A percentile compares a stretch with the other conserved stretches of the same genome.
phyloP scores from a whole-genome alignment of 2,329 filamentous ascomycete species.

The Beauveria sp. region DNA sequence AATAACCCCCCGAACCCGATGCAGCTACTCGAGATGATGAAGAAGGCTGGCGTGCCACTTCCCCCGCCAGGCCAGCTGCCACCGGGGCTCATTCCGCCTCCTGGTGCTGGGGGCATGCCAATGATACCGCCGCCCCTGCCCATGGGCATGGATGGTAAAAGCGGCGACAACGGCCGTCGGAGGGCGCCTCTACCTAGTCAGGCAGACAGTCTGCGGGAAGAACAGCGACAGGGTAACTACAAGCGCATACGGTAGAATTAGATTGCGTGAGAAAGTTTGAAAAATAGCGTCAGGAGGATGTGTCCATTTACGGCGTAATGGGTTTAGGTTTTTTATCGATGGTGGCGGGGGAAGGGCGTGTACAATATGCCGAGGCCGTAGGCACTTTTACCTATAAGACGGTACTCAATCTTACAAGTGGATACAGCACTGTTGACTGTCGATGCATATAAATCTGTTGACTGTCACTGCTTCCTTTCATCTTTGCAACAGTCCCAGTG shows the following conservation, averaged over 20 bases:
- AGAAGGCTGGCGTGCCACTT: slow-evolving; percentile 54
- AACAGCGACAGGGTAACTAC: slow-evolving; percentile 61
- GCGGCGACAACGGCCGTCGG: slow-evolving; percentile 28
- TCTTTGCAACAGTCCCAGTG: too few relatives aligned
- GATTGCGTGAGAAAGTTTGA: too few relatives aligned
- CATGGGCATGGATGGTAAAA: slow-evolving; percentile 24
- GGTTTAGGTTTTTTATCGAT: too few relatives aligned
- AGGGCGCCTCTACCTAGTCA: slow-evolving; percentile 74
- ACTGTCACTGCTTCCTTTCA: too few relatives aligned
- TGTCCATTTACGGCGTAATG: too few relatives aligned
- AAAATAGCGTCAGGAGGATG: too few relatives aligned
- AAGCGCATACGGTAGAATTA: slow-evolving; percentile 24
- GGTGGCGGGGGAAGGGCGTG: too few relatives aligned
- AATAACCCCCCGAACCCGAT: slow-evolving; percentile 54
- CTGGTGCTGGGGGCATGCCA: slow-evolving; percentile 26
- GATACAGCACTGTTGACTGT: too few relatives aligned
- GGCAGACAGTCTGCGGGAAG: slow-evolving; percentile 70
- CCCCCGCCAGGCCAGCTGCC: slow-evolving; percentile 44
- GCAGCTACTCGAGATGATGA: slow-evolving; percentile 56
- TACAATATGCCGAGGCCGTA: too few relatives aligned
- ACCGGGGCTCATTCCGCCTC: slow-evolving; percentile 37
- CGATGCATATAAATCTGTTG: too few relatives aligned
- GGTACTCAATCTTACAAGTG: too few relatives aligned
- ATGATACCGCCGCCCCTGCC: slow-evolving; percentile 33
- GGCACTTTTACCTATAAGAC: too few relatives aligned